Percentiles rank a stretch among this genome's conserved stretches.
These are phyloP conservation scores for Tetrapyrgos nigripes DNA, from an alignment of 1,284 basidiomycete species.

Conservation along the genomic window DNA sequence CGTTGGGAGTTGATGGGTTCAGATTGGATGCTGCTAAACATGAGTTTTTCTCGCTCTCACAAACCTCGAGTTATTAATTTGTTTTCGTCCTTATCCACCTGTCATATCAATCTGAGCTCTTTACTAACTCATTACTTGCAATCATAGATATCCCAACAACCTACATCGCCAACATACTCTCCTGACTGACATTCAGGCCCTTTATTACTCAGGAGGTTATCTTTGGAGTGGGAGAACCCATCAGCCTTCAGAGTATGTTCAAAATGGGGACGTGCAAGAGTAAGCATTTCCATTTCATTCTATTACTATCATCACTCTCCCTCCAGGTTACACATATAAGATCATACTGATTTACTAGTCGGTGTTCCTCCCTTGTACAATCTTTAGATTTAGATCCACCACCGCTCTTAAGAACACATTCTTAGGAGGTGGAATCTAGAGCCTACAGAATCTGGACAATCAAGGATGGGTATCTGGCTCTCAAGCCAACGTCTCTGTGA, in stretches of 20 bases:
- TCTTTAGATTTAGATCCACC: constrained; percentile 66
- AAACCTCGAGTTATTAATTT: neutral
- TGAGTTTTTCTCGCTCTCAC: too few relatives aligned
- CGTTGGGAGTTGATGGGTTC: constrained; percentile 68
- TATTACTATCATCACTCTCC: neutral
- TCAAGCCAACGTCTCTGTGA: constrained; percentile 69
- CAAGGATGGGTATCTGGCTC: constrained; percentile 64
- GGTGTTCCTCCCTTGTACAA: too few relatives aligned
- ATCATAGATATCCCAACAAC: constrained; percentile 55
- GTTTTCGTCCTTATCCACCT: neutral
- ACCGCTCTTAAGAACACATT: constrained; percentile 58
- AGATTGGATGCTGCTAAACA: constrained; percentile 74
- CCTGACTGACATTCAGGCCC: constrained; percentile 44
- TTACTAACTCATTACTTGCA: neutral
- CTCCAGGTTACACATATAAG: neutral
- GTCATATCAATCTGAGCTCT: too few relatives aligned
- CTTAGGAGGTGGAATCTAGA: constrained; percentile 53
- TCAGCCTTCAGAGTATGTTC: constrained; percentile 62
- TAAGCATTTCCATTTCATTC: constrained; percentile 33
- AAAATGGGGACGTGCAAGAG: constrained; percentile 72
- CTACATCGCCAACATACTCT: constrained; percentile 61
- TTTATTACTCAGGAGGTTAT: constrained; percentile 71
- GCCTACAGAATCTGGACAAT: constrained; percentile 60
- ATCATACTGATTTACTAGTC: neutral
- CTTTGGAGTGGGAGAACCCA: constrained; percentile 55